Percentiles rank a stretch among this genome's conserved stretches.
Conservation (phyloP, 2,329 filamentous ascomycete genomes). For the Monilinia polystroma region DNA sequence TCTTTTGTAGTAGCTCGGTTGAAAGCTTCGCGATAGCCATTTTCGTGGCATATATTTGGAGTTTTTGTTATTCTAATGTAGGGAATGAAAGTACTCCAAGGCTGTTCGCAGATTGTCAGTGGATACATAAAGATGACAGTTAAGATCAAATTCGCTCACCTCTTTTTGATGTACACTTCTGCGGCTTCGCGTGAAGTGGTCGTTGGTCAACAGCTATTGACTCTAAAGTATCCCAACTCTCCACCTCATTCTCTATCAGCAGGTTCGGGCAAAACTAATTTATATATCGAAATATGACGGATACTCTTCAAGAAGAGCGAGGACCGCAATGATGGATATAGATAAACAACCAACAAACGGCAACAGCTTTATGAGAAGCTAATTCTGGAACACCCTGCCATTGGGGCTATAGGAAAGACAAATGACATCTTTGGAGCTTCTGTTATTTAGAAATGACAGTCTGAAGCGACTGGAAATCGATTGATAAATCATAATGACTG, state of each 20-base stretch:
- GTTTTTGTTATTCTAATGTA: slow-evolving; percentile 4
- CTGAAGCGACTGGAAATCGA: slow-evolving; percentile 33
- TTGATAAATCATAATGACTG: slow-evolving; percentile 36
- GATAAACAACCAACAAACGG: slow-evolving; percentile 33
- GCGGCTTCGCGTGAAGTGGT: neutral
- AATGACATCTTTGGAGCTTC: slow-evolving; percentile 36
- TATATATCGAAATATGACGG: slow-evolving; percentile 27
- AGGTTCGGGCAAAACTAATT: slow-evolving; percentile 23
- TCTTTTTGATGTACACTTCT: neutral
- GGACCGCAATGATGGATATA: slow-evolving; percentile 32
- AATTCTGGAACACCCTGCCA: slow-evolving; percentile 38
- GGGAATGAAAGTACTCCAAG: slow-evolving; percentile 8
- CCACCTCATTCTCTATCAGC: slow-evolving; percentile 13
- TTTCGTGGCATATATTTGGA: slow-evolving; percentile 18
- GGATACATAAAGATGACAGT: neutral
- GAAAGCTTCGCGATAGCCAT: slow-evolving; percentile 38
- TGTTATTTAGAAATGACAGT: slow-evolving; percentile 32
- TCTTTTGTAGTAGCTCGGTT: slow-evolving; percentile 39
- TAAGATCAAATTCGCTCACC: neutral
- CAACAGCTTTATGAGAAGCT: slow-evolving; percentile 29
- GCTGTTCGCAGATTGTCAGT: slow-evolving; percentile 24
- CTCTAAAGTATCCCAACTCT: neutral
- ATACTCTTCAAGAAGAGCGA: slow-evolving; percentile 31
- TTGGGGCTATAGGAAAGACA: slow-evolving; percentile 39
- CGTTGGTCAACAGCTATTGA: neutral